Conservation (phyloP, 2,329 filamentous ascomycete genomes). For the Cordyceps tenuipes region DNA sequence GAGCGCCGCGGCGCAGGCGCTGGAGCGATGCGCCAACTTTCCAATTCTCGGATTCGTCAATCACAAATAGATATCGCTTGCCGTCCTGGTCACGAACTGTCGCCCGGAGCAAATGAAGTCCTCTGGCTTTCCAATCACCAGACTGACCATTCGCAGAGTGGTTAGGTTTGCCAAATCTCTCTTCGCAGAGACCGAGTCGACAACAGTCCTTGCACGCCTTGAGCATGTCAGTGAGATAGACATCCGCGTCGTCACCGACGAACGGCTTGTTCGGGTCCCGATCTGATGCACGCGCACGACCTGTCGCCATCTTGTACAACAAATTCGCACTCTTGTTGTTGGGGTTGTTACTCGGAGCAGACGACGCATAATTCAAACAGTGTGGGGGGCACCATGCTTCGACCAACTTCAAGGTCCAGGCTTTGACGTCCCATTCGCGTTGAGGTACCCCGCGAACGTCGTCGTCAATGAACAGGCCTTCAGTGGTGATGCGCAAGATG, state of each 20-base stretch:
- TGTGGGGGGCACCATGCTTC: constrained; percentile 77
- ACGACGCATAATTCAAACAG: constrained; percentile 37
- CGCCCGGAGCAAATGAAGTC: constrained; percentile 54
- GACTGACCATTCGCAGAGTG: constrained; percentile 34
- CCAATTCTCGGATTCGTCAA: constrained; percentile 58
- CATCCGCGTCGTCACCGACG: constrained; percentile 57
- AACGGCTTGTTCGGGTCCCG: constrained; percentile 43
- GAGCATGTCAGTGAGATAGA: constrained; percentile 54
- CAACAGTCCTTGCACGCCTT: constrained; percentile 58
- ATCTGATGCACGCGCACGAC: constrained; percentile 38
- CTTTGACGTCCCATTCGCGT: constrained; percentile 97
- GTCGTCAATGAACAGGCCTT: constrained; percentile 95
- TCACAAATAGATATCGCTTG: constrained; percentile 57
- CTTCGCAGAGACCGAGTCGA: constrained; percentile 42
- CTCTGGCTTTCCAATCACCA: constrained; percentile 46
- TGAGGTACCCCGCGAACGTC: constrained; percentile 87
- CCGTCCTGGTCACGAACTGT: constrained; percentile 58
- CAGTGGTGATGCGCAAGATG: constrained; percentile 83
- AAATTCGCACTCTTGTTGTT: constrained; percentile 34
- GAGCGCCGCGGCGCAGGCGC: constrained; percentile 50
- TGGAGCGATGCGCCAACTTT: constrained; percentile 57
- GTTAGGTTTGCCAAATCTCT: constrained; percentile 36
- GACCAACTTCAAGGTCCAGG: constrained; percentile 89
- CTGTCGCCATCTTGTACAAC: constrained; percentile 39
- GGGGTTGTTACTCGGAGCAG: constrained; percentile 32